These are phyloP conservation scores for Candida gorgasii DNA, from an alignment of 805 yeast species.

Conservation along the genomic window DNA sequence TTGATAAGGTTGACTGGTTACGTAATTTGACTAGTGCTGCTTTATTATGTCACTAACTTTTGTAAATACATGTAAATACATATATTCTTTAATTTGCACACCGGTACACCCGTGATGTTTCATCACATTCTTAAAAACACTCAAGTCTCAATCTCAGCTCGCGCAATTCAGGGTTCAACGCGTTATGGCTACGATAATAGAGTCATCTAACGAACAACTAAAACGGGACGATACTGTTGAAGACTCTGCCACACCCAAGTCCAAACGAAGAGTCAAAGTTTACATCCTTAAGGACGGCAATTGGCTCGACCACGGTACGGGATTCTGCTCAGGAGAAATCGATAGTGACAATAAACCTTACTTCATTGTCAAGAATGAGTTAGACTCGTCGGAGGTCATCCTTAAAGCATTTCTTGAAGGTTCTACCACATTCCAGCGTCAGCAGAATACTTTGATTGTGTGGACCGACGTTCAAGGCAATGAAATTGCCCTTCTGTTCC, in stretches of 20 bases:
- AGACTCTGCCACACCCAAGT: not conserved
- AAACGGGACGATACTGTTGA: not conserved
- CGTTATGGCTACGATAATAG: conserved; percentile 6
- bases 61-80: no score
- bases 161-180: conserved; percentile 8
- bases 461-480: conserved; percentile 81
- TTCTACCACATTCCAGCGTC: conserved; percentile 81
- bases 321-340: conserved; percentile 77
- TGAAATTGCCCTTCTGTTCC: conserved; percentile 88
- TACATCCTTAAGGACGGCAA: conserved; percentile 76
- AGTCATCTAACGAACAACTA: conserved; percentile 5
- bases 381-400: conserved; percentile 56
- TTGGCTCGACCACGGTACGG: conserved; percentile 94
- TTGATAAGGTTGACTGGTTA: conserved; percentile 86
- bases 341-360: conserved; percentile 44
- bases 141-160: no score
- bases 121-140: no score
- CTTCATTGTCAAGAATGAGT: conserved; percentile 73
- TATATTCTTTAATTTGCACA: no score
- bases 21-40: conserved; percentile 83
- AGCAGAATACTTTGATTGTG: conserved; percentile 89
- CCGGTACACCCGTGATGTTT: no score
- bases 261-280: conserved; percentile 77
- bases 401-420: conserved; percentile 72
- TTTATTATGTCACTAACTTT: conserved; percentile 29